phyloP scores from a whole-genome alignment of 208 protist species.

The Trypanosoma lewisi region DNA sequence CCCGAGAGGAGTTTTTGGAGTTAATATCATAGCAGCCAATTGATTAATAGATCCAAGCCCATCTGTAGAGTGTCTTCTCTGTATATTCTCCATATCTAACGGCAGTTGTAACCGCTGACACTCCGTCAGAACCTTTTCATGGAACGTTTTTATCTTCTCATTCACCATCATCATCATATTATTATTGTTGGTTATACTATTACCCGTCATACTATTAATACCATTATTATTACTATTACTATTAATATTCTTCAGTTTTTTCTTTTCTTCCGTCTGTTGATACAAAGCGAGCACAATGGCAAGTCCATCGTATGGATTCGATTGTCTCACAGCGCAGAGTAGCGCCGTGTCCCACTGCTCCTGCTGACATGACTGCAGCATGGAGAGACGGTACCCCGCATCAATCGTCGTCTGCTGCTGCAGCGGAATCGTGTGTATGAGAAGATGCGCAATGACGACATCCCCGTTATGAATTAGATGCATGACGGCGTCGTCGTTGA shows the following conservation, averaged over 20 bases:
- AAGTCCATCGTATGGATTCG: constrained; percentile 75
- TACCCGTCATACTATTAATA: too few species aligned
- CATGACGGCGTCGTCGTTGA: constrained; percentile 71
- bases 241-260: constrained; percentile 22
- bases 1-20: constrained; percentile 47
- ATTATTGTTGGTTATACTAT: constrained; percentile 20
- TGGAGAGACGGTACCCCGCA: constrained; percentile 66
- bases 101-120: constrained; percentile 63
- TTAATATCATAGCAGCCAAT: constrained; percentile 76
- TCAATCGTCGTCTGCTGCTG: constrained; percentile 81
- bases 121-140: constrained; percentile 61
- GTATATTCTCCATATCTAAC: constrained; percentile 66
- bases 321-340: constrained; percentile 61
- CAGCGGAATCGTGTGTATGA: constrained; percentile 81
- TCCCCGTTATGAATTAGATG: constrained; percentile 58
- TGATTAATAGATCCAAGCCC: constrained; percentile 84
- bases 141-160: constrained; percentile 67
- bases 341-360: constrained; percentile 77
- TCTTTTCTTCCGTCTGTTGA: constrained; percentile 62
- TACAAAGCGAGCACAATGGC: constrained; percentile 69
- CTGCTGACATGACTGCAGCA: constrained; percentile 64
- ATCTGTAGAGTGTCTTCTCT: constrained; percentile 78
- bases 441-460: constrained; percentile 59
- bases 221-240: constrained; percentile 10
- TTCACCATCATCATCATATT: constrained; percentile 23